Percentiles rank a stretch among this genome's conserved stretches.
Evolutionary conservation across 148 eudicot species (phyloP).

Genomic region (Camellia japonica): DNA sequence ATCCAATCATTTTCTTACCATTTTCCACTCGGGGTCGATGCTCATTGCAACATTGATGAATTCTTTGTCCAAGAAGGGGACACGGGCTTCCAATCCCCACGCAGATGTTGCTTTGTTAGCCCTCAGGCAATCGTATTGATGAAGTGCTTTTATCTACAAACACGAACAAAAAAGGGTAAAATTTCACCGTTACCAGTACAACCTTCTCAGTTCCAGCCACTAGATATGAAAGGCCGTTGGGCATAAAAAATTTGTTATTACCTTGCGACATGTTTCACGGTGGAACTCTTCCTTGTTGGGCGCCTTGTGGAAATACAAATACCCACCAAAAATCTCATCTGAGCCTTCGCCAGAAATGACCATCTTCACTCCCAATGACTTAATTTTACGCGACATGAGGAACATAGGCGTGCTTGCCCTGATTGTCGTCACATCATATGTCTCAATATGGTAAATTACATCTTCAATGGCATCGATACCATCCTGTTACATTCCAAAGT

Average conservation of each 20-base stretch:
- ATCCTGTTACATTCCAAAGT: constrained; percentile 41
- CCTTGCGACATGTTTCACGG: constrained; percentile 86
- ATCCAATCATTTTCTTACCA: constrained; percentile 43
- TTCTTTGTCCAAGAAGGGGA: constrained; percentile 88
- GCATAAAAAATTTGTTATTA: constrained; percentile 8
- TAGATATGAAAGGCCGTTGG: background rate
- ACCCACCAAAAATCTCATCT: constrained; percentile 91
- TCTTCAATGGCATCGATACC: constrained; percentile 97
- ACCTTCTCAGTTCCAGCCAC: background rate
- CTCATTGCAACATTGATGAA: constrained; percentile 81
- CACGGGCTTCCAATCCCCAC: constrained; percentile 95
- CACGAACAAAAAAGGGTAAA: background rate
- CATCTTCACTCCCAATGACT: constrained; percentile 92
- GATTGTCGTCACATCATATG: constrained; percentile 86
- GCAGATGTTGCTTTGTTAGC: constrained; percentile 97
- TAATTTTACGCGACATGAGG: constrained; percentile 93
- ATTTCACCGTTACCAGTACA: background rate
- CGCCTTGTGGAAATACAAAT: constrained; percentile 92
- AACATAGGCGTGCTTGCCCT: constrained; percentile 99
- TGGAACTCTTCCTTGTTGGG: constrained; percentile 94
- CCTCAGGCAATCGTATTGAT: constrained; percentile 86
- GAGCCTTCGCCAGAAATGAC: constrained; percentile 94
- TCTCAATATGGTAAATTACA: constrained; percentile 88
- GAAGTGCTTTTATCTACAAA: constrained; percentile 88
- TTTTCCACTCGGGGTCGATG: constrained; percentile 87